Conservation (phyloP, 2,329 filamentous ascomycete species). For the Diaporthe destruens region DNA sequence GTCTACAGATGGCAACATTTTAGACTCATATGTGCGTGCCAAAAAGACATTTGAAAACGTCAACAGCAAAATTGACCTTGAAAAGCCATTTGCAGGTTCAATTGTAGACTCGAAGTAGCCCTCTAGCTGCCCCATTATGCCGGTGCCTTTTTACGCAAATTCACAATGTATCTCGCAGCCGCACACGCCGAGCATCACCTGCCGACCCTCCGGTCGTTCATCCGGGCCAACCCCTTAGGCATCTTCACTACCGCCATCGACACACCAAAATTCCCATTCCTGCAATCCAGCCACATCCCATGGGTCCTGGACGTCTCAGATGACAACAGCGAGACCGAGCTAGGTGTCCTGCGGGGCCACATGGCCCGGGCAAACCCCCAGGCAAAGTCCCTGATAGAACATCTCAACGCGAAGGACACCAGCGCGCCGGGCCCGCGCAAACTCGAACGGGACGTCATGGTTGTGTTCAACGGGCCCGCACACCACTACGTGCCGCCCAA, state of each 20-base stretch:
- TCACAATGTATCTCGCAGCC: slow-evolving; percentile 68
- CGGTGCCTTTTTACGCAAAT: no score
- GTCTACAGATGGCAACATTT: not conserved
- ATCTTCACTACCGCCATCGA: slow-evolving; percentile 72
- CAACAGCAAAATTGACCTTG: not conserved
- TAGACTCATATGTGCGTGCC: not conserved
- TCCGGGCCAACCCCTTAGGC: slow-evolving; percentile 71
- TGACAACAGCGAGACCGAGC: slow-evolving; percentile 55
- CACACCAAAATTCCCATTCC: slow-evolving; percentile 60
- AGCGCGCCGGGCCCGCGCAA: slow-evolving; percentile 43
- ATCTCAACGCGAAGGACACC: slow-evolving; percentile 34
- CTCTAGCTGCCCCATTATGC: not conserved
- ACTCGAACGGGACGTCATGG: slow-evolving; percentile 67
- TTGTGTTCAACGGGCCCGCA: slow-evolving; percentile 70
- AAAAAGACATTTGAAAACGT: not conserved
- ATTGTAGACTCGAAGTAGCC: not conserved
- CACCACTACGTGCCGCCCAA: slow-evolving; percentile 78
- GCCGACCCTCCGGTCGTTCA: slow-evolving; percentile 64
- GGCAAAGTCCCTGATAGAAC: slow-evolving; percentile 69
- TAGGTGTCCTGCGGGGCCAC: slow-evolving; percentile 67
- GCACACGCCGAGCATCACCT: slow-evolving; percentile 66
- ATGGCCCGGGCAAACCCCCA: slow-evolving; percentile 74
- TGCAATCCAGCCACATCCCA: slow-evolving; percentile 72
- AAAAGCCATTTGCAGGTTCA: not conserved
- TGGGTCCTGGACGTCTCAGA: slow-evolving; percentile 67